A percentile compares a stretch with the other conserved stretches of the same genome.
phyloP scores from a whole-genome alignment of 2,329 filamentous ascomycete genomes.

The Pestalotiopsis sp. region DNA sequence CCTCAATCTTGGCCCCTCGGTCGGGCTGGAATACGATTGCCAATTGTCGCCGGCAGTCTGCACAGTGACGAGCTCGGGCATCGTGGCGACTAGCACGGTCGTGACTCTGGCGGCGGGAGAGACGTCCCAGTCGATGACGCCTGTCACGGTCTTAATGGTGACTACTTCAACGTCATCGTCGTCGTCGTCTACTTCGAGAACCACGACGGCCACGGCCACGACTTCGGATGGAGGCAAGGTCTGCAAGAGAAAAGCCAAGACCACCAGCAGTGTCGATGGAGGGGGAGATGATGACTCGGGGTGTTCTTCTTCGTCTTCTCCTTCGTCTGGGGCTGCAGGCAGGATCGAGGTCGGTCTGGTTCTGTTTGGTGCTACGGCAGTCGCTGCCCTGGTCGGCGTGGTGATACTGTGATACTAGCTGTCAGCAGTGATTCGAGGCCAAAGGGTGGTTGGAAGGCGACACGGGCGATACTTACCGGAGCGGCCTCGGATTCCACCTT shows the following conservation, averaged over 20 bases:
- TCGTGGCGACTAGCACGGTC: constrained; percentile 12
- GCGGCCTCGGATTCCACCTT: not conserved
- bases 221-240: not conserved
- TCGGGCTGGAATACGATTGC: constrained; percentile 10
- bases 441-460: not conserved
- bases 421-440: constrained; percentile 1
- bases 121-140: constrained; percentile 20
- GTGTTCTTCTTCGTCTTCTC: not conserved
- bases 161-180: constrained; percentile 5
- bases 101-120: not conserved
- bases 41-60: constrained; percentile 5
- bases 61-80: constrained; percentile 10
- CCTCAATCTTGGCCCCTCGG: constrained; percentile 5
- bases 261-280: not conserved
- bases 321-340: not conserved
- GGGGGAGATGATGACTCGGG: not conserved
- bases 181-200: constrained; percentile 6
- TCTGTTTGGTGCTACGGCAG: not conserved
- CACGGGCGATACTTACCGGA: not conserved
- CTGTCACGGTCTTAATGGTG: constrained; percentile 23
- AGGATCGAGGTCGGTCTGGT: not conserved
- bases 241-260: constrained; percentile 7
- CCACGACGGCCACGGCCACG: not conserved
- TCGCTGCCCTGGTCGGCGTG: not conserved
- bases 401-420: constrained; percentile 1